phyloP scores from a whole-genome alignment of 2,329 filamentous ascomycete species.

The Penicillium capsulatum region DNA sequence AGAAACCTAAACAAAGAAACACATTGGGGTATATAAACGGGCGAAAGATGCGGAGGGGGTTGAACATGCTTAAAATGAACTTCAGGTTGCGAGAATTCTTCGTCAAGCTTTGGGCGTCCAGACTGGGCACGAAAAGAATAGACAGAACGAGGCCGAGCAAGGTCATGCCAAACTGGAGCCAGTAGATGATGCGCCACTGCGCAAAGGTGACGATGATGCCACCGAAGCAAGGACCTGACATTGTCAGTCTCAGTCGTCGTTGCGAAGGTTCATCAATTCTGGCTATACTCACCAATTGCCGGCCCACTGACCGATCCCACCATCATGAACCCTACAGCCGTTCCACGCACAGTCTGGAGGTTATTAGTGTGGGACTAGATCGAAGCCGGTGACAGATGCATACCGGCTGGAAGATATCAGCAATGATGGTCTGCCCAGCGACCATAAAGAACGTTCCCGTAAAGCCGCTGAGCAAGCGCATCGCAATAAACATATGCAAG shows the following conservation, averaged over 20 bases:
- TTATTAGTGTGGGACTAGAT: constrained; percentile 2
- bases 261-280: neutral
- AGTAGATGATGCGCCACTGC: constrained; percentile 73
- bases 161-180: constrained; percentile 67
- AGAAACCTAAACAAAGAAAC: constrained; percentile 51
- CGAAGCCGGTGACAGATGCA: neutral
- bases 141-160: constrained; percentile 57
- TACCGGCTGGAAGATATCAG: constrained; percentile 40
- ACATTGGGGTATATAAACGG: constrained; percentile 67
- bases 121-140: constrained; percentile 65
- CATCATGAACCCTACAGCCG: constrained; percentile 44
- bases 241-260: constrained; percentile 5
- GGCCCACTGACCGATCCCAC: constrained; percentile 42
- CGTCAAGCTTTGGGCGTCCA: constrained; percentile 57
- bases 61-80: constrained; percentile 45
- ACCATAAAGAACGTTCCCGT: constrained; percentile 41
- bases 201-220: constrained; percentile 74
- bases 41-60: constrained; percentile 58
- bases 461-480: constrained; percentile 35
- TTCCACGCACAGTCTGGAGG: constrained; percentile 39
- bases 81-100: constrained; percentile 45
- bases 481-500: constrained; percentile 35
- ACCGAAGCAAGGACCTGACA: constrained; percentile 55
- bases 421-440: constrained; percentile 37
- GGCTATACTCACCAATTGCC: constrained; percentile 34